phyloP scores from a whole-genome alignment of 2,329 filamentous ascomycete species.

The Fusarium luffae region DNA sequence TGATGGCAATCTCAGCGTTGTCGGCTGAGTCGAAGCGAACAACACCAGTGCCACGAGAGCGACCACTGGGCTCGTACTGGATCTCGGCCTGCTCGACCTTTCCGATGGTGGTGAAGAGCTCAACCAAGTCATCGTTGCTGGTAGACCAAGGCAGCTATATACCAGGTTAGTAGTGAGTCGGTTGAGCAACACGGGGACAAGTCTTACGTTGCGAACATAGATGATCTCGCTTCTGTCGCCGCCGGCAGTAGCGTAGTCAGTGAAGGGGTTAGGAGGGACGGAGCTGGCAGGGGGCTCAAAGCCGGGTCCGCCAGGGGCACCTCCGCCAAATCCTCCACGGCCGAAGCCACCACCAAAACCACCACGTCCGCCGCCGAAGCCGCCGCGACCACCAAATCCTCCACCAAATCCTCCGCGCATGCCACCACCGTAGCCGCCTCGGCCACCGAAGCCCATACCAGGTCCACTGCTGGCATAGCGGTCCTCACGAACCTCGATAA shows the following conservation, averaged over 20 bases:
- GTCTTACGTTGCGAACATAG: slow-evolving; percentile 94
- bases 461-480: slow-evolving; percentile 80
- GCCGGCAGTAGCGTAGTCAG: slow-evolving; percentile 88
- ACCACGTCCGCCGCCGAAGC: slow-evolving; percentile 58
- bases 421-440: slow-evolving; percentile 69
- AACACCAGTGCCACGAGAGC: slow-evolving; percentile 95
- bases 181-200: background rate
- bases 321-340: slow-evolving; percentile 60
- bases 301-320: slow-evolving; percentile 48
- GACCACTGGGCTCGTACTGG: slow-evolving; percentile 96
- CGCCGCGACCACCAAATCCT: slow-evolving; percentile 62
- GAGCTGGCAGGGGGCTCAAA: slow-evolving; percentile 62
- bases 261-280: slow-evolving; percentile 86
- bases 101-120: slow-evolving; percentile 97
- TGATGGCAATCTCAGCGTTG: slow-evolving; percentile 91
- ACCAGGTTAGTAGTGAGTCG: slow-evolving; percentile 36
- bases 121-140: slow-evolving; percentile 95
- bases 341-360: slow-evolving; percentile 59
- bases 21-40: slow-evolving; percentile 87
- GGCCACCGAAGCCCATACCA: slow-evolving; percentile 64
- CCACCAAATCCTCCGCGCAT: slow-evolving; percentile 70
- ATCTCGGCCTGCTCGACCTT: slow-evolving; percentile 99
- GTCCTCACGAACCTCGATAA: slow-evolving; percentile 95
- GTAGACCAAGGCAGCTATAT: slow-evolving; percentile 94
- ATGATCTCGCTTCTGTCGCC: slow-evolving; percentile 86